Conservation (phyloP, 768 basidiomycete species). For the Xerocomus potaroensis region DNA sequence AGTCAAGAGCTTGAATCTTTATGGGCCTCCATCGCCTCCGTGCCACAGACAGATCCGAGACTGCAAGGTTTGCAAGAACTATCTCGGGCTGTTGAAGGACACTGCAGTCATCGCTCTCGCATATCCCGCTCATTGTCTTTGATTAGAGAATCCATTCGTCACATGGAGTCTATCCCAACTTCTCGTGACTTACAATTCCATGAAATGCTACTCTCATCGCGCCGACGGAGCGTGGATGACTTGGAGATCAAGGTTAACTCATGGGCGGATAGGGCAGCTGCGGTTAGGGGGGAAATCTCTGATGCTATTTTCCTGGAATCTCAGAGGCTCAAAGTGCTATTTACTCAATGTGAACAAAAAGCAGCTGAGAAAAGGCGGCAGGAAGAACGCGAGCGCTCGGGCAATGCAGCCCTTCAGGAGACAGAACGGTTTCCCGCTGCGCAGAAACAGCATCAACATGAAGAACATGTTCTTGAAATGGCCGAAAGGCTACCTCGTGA, state of each 20-base stretch:
- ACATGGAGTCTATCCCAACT: constrained; percentile 49
- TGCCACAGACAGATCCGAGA: constrained; percentile 27
- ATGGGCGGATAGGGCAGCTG: constrained; percentile 41
- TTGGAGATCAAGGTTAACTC: constrained; percentile 43
- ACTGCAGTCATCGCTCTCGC: constrained; percentile 32
- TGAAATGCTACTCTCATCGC: constrained; percentile 45
- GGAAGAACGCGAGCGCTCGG: constrained; percentile 24
- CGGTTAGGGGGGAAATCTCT: constrained; percentile 35
- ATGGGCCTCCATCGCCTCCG: constrained; percentile 32
- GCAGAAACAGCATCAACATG: constrained; percentile 27
- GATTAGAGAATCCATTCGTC: constrained; percentile 50
- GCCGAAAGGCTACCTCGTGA: constrained; percentile 11
- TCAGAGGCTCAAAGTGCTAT: constrained; percentile 38
- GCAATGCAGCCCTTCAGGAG: constrained; percentile 33
- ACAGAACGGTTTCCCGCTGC: constrained; percentile 29
- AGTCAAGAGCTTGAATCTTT: constrained; percentile 38
- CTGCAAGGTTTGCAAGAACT: constrained; percentile 36
- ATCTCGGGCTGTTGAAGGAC: constrained; percentile 33
- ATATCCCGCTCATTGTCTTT: constrained; percentile 48
- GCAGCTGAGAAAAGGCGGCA: constrained; percentile 18
- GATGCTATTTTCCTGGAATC: constrained; percentile 39
- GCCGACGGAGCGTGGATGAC: constrained; percentile 49
- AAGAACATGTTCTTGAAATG: constrained; percentile 13
- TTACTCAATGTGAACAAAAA: constrained; percentile 28
- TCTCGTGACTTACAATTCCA: constrained; percentile 42